Conservation (phyloP, 495 filamentous ascomycete species). For the Friedmanniomyces simplex region DNA sequence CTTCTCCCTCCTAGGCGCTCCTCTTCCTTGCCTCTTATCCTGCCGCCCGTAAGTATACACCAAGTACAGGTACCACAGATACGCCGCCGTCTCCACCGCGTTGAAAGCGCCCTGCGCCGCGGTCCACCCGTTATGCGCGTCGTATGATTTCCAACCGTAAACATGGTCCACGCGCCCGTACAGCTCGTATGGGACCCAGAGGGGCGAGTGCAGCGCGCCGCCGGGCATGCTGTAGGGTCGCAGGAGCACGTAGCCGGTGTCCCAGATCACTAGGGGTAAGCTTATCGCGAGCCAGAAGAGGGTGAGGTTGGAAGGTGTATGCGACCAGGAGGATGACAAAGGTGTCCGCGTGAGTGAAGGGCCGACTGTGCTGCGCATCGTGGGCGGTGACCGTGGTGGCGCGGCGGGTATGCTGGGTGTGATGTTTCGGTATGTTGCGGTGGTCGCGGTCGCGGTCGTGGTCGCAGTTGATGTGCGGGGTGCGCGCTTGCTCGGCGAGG, state of each 20-base stretch:
- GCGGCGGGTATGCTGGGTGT: background rate
- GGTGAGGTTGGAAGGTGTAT: slow-evolving; percentile 54
- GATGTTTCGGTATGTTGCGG: background rate
- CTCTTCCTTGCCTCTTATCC: slow-evolving; percentile 31
- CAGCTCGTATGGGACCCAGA: slow-evolving; percentile 72
- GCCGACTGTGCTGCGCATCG: slow-evolving; percentile 19
- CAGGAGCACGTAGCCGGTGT: slow-evolving; percentile 67
- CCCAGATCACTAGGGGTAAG: slow-evolving; percentile 77
- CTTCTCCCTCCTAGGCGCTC: slow-evolving; percentile 18
- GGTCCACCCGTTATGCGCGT: slow-evolving; percentile 66
- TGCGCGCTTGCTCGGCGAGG: slow-evolving; percentile 17
- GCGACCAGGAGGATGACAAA: slow-evolving; percentile 40
- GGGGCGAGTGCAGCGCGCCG: slow-evolving; percentile 58
- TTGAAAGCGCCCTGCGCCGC: slow-evolving; percentile 68
- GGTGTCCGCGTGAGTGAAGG: background rate
- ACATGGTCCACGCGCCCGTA: slow-evolving; percentile 74
- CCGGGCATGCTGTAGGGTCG: slow-evolving; percentile 80
- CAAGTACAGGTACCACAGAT: slow-evolving; percentile 56
- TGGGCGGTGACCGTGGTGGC: slow-evolving; percentile 2
- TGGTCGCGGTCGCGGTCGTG: background rate
- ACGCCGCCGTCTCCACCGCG: slow-evolving; percentile 58
- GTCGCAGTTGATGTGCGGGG: slow-evolving; percentile 3
- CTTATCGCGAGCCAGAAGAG: slow-evolving; percentile 69
- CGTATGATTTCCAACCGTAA: slow-evolving; percentile 72
- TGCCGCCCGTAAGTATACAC: slow-evolving; percentile 42